These are phyloP conservation scores for Hypoxylon lienhwacheense DNA, from an alignment of 495 filamentous ascomycete genomes.

Conservation along the genomic window DNA sequence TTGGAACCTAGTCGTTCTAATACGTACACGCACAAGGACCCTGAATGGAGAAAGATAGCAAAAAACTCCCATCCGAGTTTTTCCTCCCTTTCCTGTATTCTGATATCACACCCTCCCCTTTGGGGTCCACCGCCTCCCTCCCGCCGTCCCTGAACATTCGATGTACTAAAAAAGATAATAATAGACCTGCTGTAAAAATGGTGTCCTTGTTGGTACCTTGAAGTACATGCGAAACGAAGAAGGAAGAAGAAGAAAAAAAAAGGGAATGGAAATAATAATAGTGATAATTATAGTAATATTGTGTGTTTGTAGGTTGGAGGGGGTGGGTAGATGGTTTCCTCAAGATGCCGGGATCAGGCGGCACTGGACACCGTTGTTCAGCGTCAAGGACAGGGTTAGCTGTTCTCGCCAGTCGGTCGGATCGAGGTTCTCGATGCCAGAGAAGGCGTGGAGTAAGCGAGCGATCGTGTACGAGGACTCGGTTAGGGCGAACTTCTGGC, in stretches of 20 bases:
- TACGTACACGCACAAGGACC: neutral
- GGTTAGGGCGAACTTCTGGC: conserved; percentile 56
- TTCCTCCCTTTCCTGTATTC: conserved; percentile 21
- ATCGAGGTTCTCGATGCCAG: conserved; percentile 30
- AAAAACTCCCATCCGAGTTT: conserved; percentile 5
- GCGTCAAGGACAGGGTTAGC: conserved; percentile 35
- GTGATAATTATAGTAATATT: too few relatives aligned
- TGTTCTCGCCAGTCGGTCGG: conserved; percentile 38
- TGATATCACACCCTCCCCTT: conserved; percentile 11
- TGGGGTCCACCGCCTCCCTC: too few relatives aligned
- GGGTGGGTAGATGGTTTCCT: too few relatives aligned
- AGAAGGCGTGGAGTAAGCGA: conserved; percentile 45
- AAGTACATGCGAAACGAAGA: conserved; percentile 20
- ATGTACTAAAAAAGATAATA: too few relatives aligned
- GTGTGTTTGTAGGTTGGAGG: too few relatives aligned
- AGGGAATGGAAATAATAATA: too few relatives aligned
- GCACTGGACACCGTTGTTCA: conserved; percentile 32
- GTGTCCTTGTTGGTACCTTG: too few relatives aligned
- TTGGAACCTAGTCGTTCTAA: too few relatives aligned
- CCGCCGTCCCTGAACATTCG: conserved; percentile 6
- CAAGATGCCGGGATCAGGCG: conserved; percentile 19
- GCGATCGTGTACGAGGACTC: conserved; percentile 63
- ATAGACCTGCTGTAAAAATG: conserved; percentile 11
- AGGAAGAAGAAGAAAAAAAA: neutral
- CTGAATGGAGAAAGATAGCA: conserved; percentile 9